Evolutionary conservation across 495 filamentous ascomycete genomes (phyloP).

Genomic region (Sabuloglossum arenarium): DNA sequence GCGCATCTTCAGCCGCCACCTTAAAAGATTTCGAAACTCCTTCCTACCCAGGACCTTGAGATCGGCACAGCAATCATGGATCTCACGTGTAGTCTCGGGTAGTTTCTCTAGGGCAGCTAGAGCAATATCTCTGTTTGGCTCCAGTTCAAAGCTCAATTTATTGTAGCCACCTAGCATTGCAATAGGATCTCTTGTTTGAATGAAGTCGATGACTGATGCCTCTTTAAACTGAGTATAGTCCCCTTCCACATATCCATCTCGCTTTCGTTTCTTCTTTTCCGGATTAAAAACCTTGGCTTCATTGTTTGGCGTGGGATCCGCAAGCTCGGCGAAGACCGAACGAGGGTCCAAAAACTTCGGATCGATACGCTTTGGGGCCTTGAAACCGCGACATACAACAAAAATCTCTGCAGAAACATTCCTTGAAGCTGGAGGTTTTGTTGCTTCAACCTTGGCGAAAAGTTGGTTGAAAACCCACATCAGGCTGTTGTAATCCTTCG

Average conservation of each 20-base stretch:
- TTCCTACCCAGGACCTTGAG: conserved; percentile 80
- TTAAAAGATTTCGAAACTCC: conserved; percentile 82
- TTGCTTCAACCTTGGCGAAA: conserved; percentile 85
- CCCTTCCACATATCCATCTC: conserved; percentile 93
- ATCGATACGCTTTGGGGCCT: conserved; percentile 81
- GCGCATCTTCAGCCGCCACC: conserved; percentile 76
- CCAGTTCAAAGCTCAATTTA: conserved; percentile 58
- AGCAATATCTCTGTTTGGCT: conserved; percentile 61
- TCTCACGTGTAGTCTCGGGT: conserved; percentile 83
- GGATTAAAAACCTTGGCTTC: conserved; percentile 97
- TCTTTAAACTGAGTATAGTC: conserved; percentile 88
- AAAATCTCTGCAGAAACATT: conserved; percentile 97
- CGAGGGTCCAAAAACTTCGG: conserved; percentile 80
- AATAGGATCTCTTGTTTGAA: conserved; percentile 86
- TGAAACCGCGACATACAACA: conserved; percentile 86
- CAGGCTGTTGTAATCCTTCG: conserved; percentile 91
- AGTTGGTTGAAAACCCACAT: conserved; percentile 97
- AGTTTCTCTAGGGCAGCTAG: conserved; percentile 68
- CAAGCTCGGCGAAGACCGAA: conserved; percentile 86
- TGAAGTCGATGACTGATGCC: conserved; percentile 70
- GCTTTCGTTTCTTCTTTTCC: conserved; percentile 87
- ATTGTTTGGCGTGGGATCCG: conserved; percentile 75
- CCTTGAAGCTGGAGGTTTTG: conserved; percentile 86
- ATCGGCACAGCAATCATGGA: conserved; percentile 68
- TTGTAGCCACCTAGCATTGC: conserved; percentile 83